Evolutionary conservation across 139 green algal genomes (phyloP), one percentile per base, ranked within the genome.

Genomic region (Micractinium sp.): DNA sequence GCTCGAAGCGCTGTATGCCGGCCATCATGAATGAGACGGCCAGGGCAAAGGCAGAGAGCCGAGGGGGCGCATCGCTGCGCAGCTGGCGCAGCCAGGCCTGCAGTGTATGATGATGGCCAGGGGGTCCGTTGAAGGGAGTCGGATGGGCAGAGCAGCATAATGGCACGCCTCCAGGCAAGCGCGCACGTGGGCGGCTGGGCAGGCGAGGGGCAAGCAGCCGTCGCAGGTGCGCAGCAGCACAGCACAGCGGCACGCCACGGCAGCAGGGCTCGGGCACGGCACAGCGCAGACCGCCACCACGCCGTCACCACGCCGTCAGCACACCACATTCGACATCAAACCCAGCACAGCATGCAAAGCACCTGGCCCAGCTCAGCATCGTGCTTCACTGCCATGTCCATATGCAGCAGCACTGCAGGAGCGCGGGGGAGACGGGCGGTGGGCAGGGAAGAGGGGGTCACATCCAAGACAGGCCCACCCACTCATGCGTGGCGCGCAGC

Each of bases 341-440:
- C 47, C 47, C 47, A 56, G 47, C 47, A 56, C 47, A 56, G 47
- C 47, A 56, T 29, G 67, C 67, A 75, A 29, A 75, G 20, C 60
- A 85, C 78, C 66, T 74, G 66, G 19, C 89, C 89, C 60, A 92
- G 73, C 61, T 89, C 89, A 29, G 61, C 85, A 61, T 92, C 89
- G 76, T 92, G 76, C 82, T 92, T 92, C 35, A 47, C 60, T 0
- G 85, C 89, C 89, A 89, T 86, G 60, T 92, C 89, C 14, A 92
- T 89, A 31, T 92, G 82, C 75, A 92, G 61, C 60, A 92, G 60
- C 31, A 90, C 84, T 69, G 89, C 71, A 39, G 3, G 4, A 20
- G 16, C 2, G 41, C 1, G 47, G 73, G 73, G 13, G 73, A 79
- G 14, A 23, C 15, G 25, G 7, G 19, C n/a, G 23, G 31, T 14